These are phyloP conservation scores for Adenanthera pavonina DNA, from an alignment of 306 rosid species.

Conservation along the genomic window DNA sequence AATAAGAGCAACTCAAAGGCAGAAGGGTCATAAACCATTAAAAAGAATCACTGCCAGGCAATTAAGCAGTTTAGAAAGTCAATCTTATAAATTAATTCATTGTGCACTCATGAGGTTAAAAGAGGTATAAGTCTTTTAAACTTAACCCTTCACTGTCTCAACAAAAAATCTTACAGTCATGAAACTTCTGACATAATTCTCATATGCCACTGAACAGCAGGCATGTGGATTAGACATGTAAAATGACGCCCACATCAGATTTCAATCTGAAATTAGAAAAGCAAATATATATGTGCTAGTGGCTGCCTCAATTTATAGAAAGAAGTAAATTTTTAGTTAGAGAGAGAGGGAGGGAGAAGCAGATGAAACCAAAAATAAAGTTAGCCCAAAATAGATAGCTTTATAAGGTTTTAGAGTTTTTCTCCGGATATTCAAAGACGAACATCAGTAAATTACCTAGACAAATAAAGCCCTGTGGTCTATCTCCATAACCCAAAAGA, in stretches of 20 bases:
- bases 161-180: background rate
- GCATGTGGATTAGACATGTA: background rate
- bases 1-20: background rate
- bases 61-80: conserved; percentile 4
- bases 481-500: background rate
- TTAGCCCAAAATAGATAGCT: background rate
- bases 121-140: background rate
- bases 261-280: background rate
- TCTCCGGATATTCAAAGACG: background rate
- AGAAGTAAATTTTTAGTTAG: background rate
- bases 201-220: background rate
- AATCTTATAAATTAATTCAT: background rate
- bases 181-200: background rate
- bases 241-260: background rate
- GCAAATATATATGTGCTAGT: background rate
- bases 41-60: background rate
- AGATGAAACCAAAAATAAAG: background rate
- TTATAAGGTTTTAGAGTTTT: background rate
- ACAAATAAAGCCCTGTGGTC: background rate
- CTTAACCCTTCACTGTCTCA: background rate
- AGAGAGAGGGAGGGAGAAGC: background rate
- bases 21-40: background rate
- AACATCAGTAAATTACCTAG: background rate
- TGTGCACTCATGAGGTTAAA: background rate
- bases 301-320: background rate